Evolutionary conservation across 257 asterid species (phyloP).

Genomic region (Ocimum tenuiflorum): DNA sequence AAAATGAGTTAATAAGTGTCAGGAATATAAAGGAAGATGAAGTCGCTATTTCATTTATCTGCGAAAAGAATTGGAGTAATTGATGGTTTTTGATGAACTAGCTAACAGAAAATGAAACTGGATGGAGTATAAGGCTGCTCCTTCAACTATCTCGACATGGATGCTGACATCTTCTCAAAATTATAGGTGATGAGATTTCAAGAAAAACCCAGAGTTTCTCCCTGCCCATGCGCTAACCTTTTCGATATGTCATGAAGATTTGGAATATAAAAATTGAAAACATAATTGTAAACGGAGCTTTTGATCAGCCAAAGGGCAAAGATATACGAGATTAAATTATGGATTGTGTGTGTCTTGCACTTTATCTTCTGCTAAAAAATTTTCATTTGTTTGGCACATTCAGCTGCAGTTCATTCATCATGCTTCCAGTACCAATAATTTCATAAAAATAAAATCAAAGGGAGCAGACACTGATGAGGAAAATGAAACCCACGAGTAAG

Average conservation of each 20-base stretch:
- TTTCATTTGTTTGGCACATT: conserved; percentile 15
- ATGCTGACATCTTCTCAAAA: neutral
- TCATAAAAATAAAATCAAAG: conserved; percentile 33
- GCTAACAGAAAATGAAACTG: neutral
- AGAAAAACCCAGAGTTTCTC: no score
- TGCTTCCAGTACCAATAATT: conserved; percentile 35
- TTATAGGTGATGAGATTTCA: neutral
- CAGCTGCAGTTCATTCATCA: conserved; percentile 75
- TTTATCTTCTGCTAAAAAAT: conserved; percentile 1
- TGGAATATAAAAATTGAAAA: no score
- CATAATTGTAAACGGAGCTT: neutral
- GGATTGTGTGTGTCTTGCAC: neutral
- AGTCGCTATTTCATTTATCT: neutral
- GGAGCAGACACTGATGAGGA: conserved; percentile 26
- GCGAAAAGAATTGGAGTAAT: neutral
- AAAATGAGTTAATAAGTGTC: neutral
- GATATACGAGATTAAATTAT: neutral
- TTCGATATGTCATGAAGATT: no score
- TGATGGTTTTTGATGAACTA: neutral
- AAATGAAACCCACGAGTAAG: conserved; percentile 40
- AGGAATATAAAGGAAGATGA: conserved; percentile 3
- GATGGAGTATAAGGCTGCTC: neutral
- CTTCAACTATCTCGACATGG: no score
- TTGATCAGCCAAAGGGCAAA: neutral
- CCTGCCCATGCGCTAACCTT: no score